Base-by-base conservation (phyloP, 2,329 filamentous ascomycete genomes). In the Diaporthe citriasiana region DNA sequence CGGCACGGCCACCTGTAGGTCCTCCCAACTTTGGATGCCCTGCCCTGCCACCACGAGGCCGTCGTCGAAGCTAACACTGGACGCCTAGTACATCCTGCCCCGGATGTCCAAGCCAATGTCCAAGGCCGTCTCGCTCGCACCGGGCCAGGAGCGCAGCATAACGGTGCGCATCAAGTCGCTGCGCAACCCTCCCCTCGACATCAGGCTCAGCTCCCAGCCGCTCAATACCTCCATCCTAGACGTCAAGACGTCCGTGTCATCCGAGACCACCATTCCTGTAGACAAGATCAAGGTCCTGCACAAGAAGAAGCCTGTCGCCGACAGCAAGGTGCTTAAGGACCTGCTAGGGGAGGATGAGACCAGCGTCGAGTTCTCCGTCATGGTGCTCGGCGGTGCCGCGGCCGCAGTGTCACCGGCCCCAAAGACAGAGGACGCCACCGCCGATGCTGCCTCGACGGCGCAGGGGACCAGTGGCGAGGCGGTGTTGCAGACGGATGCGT, bases 271-370 rank as follows among this genome's bases (percentile, higher is more conserved):
- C 35, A 88, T 94, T 73, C 88, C 91, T 3, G 83, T 90, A n/a
- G 90, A 93, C 51, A 98, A 97, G 87, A 91, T 98, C 81, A 95
- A 95, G 85, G 84, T 99, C 13, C 85, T 99, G 76, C 90, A 93
- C 81, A 94, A 94, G 83, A 97, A 97, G 86, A 97, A 98, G 83
- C 96, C 96, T 0, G 90, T 95, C 0, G 81, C 89, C 0, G 95
- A 97, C 79, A 90, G 88, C 77, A 97, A 96, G 85, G 91, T 93
- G 0, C 84, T 98, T 8, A 90, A 90, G 73, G 95, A 98, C 73
- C 81, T 97, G 0, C 78, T 95, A 1, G 87, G 87, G 0, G 87
- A 89, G 4, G 90, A 89, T 57, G 87, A 84, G 38, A 87, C 78
- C 77, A 83, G 78, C 1, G 86, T 96, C 0, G 95, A 98, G 82